Conservation (phyloP, 2,329 filamentous ascomycete genomes). For the Paecilomyces formosus region DNA sequence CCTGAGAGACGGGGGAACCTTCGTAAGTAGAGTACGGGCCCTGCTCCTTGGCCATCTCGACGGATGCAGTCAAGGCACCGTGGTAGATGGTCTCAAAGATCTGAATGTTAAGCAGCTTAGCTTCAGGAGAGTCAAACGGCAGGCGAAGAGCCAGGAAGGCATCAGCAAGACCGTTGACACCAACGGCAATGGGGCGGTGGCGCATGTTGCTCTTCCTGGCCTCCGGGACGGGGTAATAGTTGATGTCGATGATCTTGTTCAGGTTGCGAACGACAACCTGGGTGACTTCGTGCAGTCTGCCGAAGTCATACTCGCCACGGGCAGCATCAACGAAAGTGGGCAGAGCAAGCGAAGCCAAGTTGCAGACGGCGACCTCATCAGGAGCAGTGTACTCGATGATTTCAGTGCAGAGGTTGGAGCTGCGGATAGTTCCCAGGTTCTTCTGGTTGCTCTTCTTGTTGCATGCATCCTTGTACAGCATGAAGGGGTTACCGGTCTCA, state of each 20-base stretch:
- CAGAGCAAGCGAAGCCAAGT: constrained; percentile 87
- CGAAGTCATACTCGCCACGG: constrained; percentile 82
- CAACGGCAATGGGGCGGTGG: constrained; percentile 89
- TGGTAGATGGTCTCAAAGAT: constrained; percentile 99
- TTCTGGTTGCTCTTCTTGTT: constrained; percentile 99
- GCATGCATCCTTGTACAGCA: constrained; percentile 98
- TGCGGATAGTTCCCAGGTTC: constrained; percentile 96
- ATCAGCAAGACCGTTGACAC: constrained; percentile 96
- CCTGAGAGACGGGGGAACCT: constrained; percentile 89
- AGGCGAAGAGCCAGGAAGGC: constrained; percentile 94
- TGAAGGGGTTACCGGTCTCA: constrained; percentile 97
- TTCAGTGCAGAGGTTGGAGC: constrained; percentile 97
- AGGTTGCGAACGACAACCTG: constrained; percentile 90
- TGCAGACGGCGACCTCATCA: constrained; percentile 98
- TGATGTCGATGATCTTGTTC: constrained; percentile 97
- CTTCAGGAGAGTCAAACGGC: constrained; percentile 94
- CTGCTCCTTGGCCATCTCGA: constrained; percentile 73
- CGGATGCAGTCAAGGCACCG: constrained; percentile 81
- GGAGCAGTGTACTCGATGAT: constrained; percentile 96
- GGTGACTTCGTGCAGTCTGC: constrained; percentile 90
- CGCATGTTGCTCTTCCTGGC: constrained; percentile 95
- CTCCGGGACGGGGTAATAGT: constrained; percentile 95
- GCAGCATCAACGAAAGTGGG: constrained; percentile 85
- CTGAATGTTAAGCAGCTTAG: constrained; percentile 88
- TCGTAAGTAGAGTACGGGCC: constrained; percentile 86